Conservation (phyloP, 106 monocot genomes). For the Gastrodia elata region DNA sequence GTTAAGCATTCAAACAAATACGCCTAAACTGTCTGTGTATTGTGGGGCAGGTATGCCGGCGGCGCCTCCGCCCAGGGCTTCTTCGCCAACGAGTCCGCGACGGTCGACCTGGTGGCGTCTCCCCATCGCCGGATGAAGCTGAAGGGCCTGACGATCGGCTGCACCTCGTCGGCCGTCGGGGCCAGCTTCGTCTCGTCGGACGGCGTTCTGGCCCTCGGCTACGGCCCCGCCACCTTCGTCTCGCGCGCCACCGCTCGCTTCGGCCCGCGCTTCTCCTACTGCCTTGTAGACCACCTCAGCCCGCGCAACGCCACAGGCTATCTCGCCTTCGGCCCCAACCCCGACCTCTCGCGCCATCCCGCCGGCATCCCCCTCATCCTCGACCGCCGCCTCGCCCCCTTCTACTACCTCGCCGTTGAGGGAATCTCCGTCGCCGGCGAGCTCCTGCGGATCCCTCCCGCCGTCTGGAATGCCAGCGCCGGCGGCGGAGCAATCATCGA, state of each 20-base stretch:
- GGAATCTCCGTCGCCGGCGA: slow-evolving; percentile 59
- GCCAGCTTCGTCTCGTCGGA: slow-evolving; percentile 44
- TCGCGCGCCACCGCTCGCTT: slow-evolving; percentile 29
- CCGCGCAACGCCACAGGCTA: slow-evolving; percentile 63
- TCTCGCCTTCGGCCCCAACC: slow-evolving; percentile 65
- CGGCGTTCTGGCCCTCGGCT: slow-evolving; percentile 83
- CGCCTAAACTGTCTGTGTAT: too few relatives aligned
- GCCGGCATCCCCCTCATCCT: slow-evolving; percentile 22
- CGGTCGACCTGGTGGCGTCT: slow-evolving; percentile 36
- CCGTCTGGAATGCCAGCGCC: slow-evolving; percentile 41
- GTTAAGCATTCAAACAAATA: too few relatives aligned
- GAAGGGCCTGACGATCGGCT: slow-evolving; percentile 53
- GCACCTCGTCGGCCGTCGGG: slow-evolving; percentile 52
- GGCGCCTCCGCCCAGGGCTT: slow-evolving; percentile 61
- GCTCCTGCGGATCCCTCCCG: slow-evolving; percentile 25
- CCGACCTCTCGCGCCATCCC: background rate
- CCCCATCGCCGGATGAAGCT: slow-evolving; percentile 34
- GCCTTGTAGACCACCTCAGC: slow-evolving; percentile 95
- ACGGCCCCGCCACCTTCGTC: slow-evolving; percentile 69
- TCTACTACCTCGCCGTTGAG: slow-evolving; percentile 44
- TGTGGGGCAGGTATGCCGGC: slow-evolving; percentile 49
- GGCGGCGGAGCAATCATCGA: slow-evolving; percentile 71
- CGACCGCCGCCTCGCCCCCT: slow-evolving; percentile 28
- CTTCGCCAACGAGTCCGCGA: slow-evolving; percentile 72
- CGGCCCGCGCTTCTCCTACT: slow-evolving; percentile 81